A percentile compares a stretch with the other conserved stretches of the same genome.
phyloP scores from a whole-genome alignment of 768 basidiomycete species.

The Russula vinacea region DNA sequence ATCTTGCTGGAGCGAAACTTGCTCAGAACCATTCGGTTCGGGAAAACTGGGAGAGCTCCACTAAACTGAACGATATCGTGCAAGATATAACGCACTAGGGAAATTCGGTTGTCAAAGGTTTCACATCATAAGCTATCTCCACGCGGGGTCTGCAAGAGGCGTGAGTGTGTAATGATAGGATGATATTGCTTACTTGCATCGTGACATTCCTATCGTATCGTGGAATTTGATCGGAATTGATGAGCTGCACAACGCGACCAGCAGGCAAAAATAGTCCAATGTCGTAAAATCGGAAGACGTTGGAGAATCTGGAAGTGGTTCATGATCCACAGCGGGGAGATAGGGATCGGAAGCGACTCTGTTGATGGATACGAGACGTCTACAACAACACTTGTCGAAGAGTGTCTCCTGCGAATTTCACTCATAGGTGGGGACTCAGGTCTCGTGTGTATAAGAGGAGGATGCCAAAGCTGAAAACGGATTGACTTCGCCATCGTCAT shows the following conservation, averaged over 20 bases:
- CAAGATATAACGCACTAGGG: conserved; percentile 2
- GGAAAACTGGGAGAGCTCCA: not conserved
- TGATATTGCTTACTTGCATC: not conserved
- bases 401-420: conserved; percentile 2
- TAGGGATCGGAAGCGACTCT: not conserved
- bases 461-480: not conserved
- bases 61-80: not conserved
- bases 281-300: not conserved
- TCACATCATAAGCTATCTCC: not conserved
- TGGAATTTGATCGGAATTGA: conserved; percentile 23
- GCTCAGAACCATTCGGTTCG: not conserved
- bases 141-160: conserved; percentile 6
- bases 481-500: not conserved
- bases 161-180: not conserved
- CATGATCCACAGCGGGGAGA: too few relatives aligned
- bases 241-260: not conserved
- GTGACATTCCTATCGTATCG: conserved; percentile 8
- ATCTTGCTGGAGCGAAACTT: not conserved
- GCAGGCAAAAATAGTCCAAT: not conserved
- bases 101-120: conserved; percentile 4
- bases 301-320: too few relatives aligned
- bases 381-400: not conserved
- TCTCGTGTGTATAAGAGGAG: not conserved
- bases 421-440: not conserved
- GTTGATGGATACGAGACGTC: conserved; percentile 3